A percentile compares a stretch with the other conserved stretches of the same genome.
Evolutionary conservation across 768 basidiomycete species (phyloP).

Genomic region (Tricholoma terreum): DNA sequence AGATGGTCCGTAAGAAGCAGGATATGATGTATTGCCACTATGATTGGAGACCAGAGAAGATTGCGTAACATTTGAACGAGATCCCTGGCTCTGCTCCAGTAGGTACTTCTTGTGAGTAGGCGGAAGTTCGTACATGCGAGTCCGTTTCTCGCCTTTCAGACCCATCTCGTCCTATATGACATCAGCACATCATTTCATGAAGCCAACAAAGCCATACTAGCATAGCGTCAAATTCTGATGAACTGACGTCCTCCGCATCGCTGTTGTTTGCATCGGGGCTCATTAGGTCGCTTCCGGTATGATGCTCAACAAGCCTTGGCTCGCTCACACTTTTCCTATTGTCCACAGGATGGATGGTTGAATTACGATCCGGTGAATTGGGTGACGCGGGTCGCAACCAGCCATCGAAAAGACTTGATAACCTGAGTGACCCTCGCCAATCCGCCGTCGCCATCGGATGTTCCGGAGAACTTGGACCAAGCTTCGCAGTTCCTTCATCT

Average conservation of each 20-base stretch:
- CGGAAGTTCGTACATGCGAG: conserved; percentile 59
- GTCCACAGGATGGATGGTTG: conserved; percentile 29
- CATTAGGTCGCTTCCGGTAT: conserved; percentile 30
- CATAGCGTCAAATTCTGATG: conserved; percentile 60
- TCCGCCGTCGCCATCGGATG: conserved; percentile 31
- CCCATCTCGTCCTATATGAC: conserved; percentile 63
- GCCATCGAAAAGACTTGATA: conserved; percentile 65
- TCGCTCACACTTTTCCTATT: conserved; percentile 70
- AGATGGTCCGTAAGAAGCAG: conserved; percentile 59
- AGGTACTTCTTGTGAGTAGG: conserved; percentile 64
- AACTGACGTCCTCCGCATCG: conserved; percentile 36
- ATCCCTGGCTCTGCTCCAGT: conserved; percentile 52
- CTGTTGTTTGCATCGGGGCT: conserved; percentile 20
- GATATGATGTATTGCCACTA: conserved; percentile 32
- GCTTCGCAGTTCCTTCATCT: conserved; percentile 64
- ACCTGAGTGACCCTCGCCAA: conserved; percentile 51
- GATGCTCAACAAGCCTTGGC: conserved; percentile 55
- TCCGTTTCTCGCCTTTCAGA: conserved; percentile 66
- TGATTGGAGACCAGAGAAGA: conserved; percentile 23
- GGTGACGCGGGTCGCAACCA: conserved; percentile 52
- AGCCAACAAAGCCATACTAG: conserved; percentile 42
- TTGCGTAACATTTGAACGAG: conserved; percentile 24
- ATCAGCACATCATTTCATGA: conserved; percentile 5
- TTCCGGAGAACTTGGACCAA: conserved; percentile 15
- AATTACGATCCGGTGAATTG: conserved; percentile 30